Evolutionary conservation across 176 grass and related monocot genomes (phyloP).

Genomic region (Tillandsia fasciculata): DNA sequence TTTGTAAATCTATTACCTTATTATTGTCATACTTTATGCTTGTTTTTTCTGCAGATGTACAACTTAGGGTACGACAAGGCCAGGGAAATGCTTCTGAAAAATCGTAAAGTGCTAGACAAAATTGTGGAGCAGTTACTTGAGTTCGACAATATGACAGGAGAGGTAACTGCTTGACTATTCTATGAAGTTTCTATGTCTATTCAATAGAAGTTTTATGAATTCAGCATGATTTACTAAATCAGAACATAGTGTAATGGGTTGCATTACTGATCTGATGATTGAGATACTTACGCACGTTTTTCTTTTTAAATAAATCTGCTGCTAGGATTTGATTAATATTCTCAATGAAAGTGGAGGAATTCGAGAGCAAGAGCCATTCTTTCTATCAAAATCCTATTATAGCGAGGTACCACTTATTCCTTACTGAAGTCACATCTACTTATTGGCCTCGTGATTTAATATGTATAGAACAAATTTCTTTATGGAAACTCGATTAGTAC

Average conservation of each 20-base stretch:
- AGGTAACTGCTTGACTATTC: constrained; percentile 12
- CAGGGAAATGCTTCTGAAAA: constrained; percentile 18
- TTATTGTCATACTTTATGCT: neutral
- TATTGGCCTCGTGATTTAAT: neutral
- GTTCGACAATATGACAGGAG: constrained; percentile 25
- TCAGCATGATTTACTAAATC: too few relatives aligned
- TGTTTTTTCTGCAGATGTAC: constrained; percentile 19
- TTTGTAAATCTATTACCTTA: neutral
- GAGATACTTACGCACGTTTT: neutral
- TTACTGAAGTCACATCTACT: neutral
- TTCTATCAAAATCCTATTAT: constrained; percentile 17
- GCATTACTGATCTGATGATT: neutral
- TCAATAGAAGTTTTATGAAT: too few relatives aligned
- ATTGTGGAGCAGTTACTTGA: constrained; percentile 29
- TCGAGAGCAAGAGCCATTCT: constrained; percentile 22
- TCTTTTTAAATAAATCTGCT: neutral
- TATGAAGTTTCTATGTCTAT: too few relatives aligned
- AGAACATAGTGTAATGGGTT: neutral
- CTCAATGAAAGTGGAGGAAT: constrained; percentile 11
- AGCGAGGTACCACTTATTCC: constrained; percentile 13
- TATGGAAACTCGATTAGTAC: neutral
- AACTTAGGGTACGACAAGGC: constrained; percentile 25
- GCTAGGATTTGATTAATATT: constrained; percentile 21
- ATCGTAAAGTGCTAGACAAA: constrained; percentile 23
- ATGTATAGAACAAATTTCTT: neutral